Base-by-base conservation (phyloP, 352 stramenopile genomes). In the Pythium myriotylum region DNA sequence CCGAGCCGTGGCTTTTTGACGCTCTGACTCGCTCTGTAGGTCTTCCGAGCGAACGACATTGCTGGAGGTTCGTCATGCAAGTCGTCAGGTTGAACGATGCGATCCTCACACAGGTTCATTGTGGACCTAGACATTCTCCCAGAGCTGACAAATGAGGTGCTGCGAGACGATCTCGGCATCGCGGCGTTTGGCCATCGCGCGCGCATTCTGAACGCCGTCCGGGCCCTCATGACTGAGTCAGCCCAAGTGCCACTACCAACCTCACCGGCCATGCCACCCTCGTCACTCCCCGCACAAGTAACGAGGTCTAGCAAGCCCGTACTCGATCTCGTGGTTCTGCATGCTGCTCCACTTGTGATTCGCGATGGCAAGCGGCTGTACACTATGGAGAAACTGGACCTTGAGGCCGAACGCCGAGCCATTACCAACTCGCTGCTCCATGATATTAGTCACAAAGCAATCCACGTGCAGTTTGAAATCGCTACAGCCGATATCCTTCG, bases 301-400 rank as follows among this genome's bases (percentile, higher is more conserved):
- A 10, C 29, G 29, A 35, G 10, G 10, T 10, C 29, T 10, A 35
- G 23, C 23, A 91, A 89, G 54, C 42, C 49, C n/a, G 73, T 62
- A 27, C 68, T 93, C 16, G 80, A 93, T 58, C 68, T 93, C 23
- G 76, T 88, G 33, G 84, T 93, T 33, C 80, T 93, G 10, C 84
- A 91, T 24, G 84, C 84, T 29, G 81, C 84, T n/a, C 84, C 84
- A 47, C 77, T 93, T 10, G 80, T 91, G 54, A 89, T 91, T 49
- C 84, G 81, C 57, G 76, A 91, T 61, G 76, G 74, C 26, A 74
- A 79, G 43, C 69, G 77, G 5, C 77, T 91, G 29, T 88, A 81
- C 54, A 71, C 80, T 23, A 93, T 93, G 84, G 84, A 93, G 68
- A 93, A 93, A 48, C 74, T 93, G 29, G 84, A 93, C 45, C 63